Evolutionary conservation across 768 basidiomycete genomes (phyloP).

Genomic region (Cystofilobasidium ferigula): DNA sequence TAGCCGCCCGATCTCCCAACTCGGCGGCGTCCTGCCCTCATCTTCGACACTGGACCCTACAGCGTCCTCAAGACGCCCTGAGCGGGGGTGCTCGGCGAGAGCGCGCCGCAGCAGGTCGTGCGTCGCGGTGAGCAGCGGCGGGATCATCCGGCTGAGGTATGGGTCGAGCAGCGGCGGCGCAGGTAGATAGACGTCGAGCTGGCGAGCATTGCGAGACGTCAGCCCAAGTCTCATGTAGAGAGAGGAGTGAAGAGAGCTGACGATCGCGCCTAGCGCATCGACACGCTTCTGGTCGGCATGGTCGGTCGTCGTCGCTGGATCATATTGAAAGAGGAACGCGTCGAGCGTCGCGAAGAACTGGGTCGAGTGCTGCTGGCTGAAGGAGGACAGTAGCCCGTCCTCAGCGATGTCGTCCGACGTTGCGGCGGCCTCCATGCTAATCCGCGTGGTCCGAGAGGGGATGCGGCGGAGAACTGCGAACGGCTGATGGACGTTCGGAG

Average conservation of each 20-base stretch:
- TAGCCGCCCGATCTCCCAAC: slow-evolving; percentile 45
- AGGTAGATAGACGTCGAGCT: slow-evolving; percentile 87
- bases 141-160: slow-evolving; percentile 63
- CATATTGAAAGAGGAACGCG: neutral
- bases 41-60: neutral
- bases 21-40: slow-evolving; percentile 42
- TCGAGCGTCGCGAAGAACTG: slow-evolving; percentile 9
- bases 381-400: slow-evolving; percentile 12
- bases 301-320: slow-evolving; percentile 3
- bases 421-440: slow-evolving; percentile 12
- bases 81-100: slow-evolving; percentile 1
- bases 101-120: slow-evolving; percentile 18
- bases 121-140: slow-evolving; percentile 58
- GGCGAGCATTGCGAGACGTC: neutral
- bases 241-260: slow-evolving; percentile 26
- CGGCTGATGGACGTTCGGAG: too few relatives aligned
- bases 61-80: too few relatives aligned
- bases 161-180: slow-evolving; percentile 88
- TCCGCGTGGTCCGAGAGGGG: too few relatives aligned
- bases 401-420: slow-evolving; percentile 3
- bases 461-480: too few relatives aligned
- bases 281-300: slow-evolving; percentile 34
- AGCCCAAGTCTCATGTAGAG: neutral
- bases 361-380: slow-evolving; percentile 6
- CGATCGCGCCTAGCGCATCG: slow-evolving; percentile 33